Base-by-base conservation (phyloP, 257 asterid genomes). In the Solanum ossicruentum region DNA sequence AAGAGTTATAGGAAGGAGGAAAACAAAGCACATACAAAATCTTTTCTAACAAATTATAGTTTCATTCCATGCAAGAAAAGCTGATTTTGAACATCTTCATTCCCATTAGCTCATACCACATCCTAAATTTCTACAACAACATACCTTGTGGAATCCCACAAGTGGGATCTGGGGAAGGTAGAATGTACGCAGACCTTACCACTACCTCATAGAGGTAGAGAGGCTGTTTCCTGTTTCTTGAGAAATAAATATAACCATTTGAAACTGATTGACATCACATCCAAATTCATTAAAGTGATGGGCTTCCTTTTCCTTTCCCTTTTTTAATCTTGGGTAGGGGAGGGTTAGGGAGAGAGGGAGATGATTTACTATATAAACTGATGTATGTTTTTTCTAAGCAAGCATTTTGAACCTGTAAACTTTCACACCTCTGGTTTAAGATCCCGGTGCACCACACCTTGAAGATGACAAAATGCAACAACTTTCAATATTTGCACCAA, bases 381-480 rank as follows among this genome's bases (percentile, higher is more conserved):
- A 71, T 71, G 55, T 20, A 71, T 70, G 54, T 71, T 71, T 28
- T 41, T 41, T 71, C 79, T 20, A 18, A 71, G 79, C 55, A 41
- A 71, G 28, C 55, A 71, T 71, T 71, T 71, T 71, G 55, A 71
- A 73, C 57, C 57, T 61, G 55, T 72, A 43, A 43, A 43, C 56
- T 39, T 18, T 85, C 88, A 78, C 84, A 93, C 97, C 97, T 93
- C 97, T 1, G 97, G 95, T 84, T 93, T 92, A 81, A 93, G 89
- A 88, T 93, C 97, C 39, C 97, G 91, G 82, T 93, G 97, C 85
- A 93, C 97, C 52, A 93, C 94, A 63, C 97, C 97, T 90, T 93
- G 97, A 80, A 92, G 95, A 90, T 93, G 97, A 78, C 91, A 92
- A 85, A 90, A 91, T 10, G 94, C 90, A 72, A 84, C 89, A 10